Evolutionary conservation across 352 stramenopile species (phyloP).

Genomic region (Globisporangium heterothallicum): DNA sequence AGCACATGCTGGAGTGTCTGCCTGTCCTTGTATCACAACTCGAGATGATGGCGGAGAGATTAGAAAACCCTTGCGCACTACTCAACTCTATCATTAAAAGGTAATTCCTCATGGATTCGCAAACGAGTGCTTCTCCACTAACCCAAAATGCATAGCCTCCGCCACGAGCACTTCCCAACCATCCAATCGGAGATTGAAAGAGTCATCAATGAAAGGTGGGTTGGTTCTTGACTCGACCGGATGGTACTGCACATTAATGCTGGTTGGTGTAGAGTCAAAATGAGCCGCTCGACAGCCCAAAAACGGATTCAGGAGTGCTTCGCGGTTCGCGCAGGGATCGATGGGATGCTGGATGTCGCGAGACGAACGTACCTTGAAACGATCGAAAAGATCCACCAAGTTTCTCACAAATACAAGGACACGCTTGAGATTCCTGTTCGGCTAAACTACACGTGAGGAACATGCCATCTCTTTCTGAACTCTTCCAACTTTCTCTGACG

Average conservation of each 20-base stretch:
- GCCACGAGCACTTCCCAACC: conserved; percentile 40
- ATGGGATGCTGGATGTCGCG: conserved; percentile 83
- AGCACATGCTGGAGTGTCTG: conserved; percentile 69
- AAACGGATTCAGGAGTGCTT: conserved; percentile 86
- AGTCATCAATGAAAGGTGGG: conserved; percentile 72
- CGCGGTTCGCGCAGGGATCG: conserved; percentile 69
- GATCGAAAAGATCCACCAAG: conserved; percentile 77
- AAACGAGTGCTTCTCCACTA: not conserved
- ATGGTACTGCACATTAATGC: not conserved
- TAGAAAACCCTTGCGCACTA: conserved; percentile 31
- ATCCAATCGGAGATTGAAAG: conserved; percentile 63
- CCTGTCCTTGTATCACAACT: conserved; percentile 53
- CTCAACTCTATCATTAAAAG: conserved; percentile 66
- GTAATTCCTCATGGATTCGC: conserved; percentile 16
- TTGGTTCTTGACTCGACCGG: too few species aligned
- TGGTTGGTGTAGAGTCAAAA: conserved; percentile 38
- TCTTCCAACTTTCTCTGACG: not conserved
- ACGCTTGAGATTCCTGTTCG: conserved; percentile 55
- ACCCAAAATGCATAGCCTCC: conserved; percentile 25
- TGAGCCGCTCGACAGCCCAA: conserved; percentile 59
- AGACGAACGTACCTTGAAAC: conserved; percentile 76
- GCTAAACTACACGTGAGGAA: conserved; percentile 70
- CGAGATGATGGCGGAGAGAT: conserved; percentile 21
- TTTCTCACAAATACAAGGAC: conserved; percentile 73
- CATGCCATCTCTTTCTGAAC: not conserved